Conservation (phyloP, 805 yeast genomes). For the Debaryomyces castellii region DNA sequence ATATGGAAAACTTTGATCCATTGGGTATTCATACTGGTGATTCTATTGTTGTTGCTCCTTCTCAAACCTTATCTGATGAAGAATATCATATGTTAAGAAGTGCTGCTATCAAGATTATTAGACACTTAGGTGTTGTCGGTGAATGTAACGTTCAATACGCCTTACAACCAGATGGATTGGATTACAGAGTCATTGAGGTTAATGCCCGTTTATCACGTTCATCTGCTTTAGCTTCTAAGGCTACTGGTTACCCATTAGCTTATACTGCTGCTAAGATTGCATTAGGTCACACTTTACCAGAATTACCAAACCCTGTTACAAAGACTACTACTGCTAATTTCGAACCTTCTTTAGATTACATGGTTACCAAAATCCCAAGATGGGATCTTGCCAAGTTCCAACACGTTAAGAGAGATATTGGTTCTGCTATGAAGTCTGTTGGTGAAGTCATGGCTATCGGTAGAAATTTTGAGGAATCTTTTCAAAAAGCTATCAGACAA, state of each 20-base stretch:
- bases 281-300: slow-evolving; percentile 90
- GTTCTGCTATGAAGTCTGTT: slow-evolving; percentile 96
- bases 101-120: slow-evolving; percentile 95
- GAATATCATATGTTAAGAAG: slow-evolving; percentile 97
- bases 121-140: slow-evolving; percentile 98
- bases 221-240: slow-evolving; percentile 96
- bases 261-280: slow-evolving; percentile 98
- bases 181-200: slow-evolving; percentile 95
- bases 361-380: slow-evolving; percentile 96
- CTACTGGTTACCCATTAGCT: slow-evolving; percentile 98
- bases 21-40: slow-evolving; percentile 98
- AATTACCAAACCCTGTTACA: slow-evolving; percentile 94
- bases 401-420: slow-evolving; percentile 90
- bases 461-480: slow-evolving; percentile 94
- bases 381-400: slow-evolving; percentile 97
- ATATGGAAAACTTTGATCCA: slow-evolving; percentile 99
- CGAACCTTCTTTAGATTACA: slow-evolving; percentile 95
- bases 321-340: slow-evolving; percentile 94
- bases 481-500: slow-evolving; percentile 96
- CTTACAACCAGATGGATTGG: slow-evolving; percentile 91
- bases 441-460: slow-evolving; percentile 99
- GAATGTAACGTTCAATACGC: slow-evolving; percentile 99
- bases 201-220: slow-evolving; percentile 97
- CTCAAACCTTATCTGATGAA: slow-evolving; percentile 94
- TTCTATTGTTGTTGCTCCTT: slow-evolving; percentile 98